These are phyloP conservation scores for Colletotrichum godetiae DNA, from an alignment of 2,329 filamentous ascomycete species.

Conservation along the genomic window DNA sequence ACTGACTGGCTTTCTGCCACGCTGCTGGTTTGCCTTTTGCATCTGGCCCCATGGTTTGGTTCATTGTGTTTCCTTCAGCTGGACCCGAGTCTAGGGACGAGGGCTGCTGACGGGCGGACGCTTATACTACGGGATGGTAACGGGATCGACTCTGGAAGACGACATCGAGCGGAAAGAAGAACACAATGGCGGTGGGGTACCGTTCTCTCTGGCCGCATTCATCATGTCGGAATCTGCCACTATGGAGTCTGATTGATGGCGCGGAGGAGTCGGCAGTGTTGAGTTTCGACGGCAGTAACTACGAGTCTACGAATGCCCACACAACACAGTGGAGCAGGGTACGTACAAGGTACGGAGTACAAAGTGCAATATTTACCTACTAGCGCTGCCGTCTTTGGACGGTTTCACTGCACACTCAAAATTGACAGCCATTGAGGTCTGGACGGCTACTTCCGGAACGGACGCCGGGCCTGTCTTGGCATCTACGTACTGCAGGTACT, in stretches of 20 bases:
- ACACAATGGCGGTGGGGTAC: neutral
- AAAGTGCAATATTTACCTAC: neutral
- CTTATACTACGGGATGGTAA: neutral
- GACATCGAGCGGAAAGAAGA: neutral
- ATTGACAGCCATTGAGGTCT: neutral
- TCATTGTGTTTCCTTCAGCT: neutral
- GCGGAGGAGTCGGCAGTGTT: conserved; percentile 3
- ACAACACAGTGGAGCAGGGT: no score
- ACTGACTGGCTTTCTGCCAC: neutral
- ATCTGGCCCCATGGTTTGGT: neutral
- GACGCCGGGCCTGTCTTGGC: neutral
- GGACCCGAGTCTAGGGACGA: neutral
- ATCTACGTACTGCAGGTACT: neutral
- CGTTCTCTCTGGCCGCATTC: conserved; percentile 13
- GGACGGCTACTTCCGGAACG: neutral
- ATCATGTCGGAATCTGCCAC: conserved; percentile 2
- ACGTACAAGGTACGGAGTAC: no score
- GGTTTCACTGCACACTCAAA: conserved; percentile 21
- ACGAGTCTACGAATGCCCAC: neutral
- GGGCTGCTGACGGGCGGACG: conserved; percentile 8
- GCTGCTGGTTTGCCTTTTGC: neutral
- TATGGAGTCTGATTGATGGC: conserved; percentile 17
- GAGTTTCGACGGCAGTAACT: neutral
- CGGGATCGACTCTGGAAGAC: neutral
- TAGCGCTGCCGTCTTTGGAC: conserved; percentile 15